phyloP scores from a whole-genome alignment of 495 filamentous ascomycete species.

The Aspergillus nanangensis region DNA sequence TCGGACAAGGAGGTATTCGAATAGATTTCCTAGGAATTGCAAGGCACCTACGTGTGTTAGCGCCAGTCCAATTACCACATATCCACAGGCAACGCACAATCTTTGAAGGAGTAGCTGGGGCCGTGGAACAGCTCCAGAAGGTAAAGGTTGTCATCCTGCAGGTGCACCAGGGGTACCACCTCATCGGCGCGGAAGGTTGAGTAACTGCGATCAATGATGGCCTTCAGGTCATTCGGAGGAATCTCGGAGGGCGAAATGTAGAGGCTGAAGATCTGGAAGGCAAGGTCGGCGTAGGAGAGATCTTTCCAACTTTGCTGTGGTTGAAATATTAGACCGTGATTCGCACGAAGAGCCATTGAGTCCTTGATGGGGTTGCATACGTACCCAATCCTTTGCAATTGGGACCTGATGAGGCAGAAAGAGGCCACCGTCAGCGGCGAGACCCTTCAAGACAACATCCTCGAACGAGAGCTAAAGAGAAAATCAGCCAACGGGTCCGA shows the following conservation, averaged over 20 bases:
- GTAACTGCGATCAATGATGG: slow-evolving; percentile 76
- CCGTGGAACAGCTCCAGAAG: slow-evolving; percentile 96
- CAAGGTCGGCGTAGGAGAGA: slow-evolving; percentile 73
- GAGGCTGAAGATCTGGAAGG: slow-evolving; percentile 64
- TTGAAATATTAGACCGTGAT: slow-evolving; percentile 1
- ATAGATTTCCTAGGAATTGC: slow-evolving; percentile 89
- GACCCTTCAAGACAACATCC: slow-evolving; percentile 83
- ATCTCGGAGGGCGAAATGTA: slow-evolving; percentile 85
- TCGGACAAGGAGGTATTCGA: slow-evolving; percentile 89
- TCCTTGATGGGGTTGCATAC: neutral
- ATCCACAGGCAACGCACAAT: slow-evolving; percentile 25
- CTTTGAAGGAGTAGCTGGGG: slow-evolving; percentile 95
- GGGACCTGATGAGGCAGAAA: slow-evolving; percentile 83
- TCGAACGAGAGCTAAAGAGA: slow-evolving; percentile 78
- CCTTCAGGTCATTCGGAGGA: slow-evolving; percentile 69
- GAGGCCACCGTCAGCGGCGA: slow-evolving; percentile 83
- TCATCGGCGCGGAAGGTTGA: slow-evolving; percentile 77
- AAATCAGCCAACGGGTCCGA: too few species aligned
- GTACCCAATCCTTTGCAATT: slow-evolving; percentile 40
- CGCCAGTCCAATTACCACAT: neutral
- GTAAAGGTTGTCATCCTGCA: slow-evolving; percentile 68
- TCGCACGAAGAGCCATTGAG: neutral
- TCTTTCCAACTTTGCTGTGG: slow-evolving; percentile 54
- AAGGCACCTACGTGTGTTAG: slow-evolving; percentile 54
- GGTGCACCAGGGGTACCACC: slow-evolving; percentile 65